Conservation (phyloP, 306 rosid species). For the Cicer cuneatum region DNA sequence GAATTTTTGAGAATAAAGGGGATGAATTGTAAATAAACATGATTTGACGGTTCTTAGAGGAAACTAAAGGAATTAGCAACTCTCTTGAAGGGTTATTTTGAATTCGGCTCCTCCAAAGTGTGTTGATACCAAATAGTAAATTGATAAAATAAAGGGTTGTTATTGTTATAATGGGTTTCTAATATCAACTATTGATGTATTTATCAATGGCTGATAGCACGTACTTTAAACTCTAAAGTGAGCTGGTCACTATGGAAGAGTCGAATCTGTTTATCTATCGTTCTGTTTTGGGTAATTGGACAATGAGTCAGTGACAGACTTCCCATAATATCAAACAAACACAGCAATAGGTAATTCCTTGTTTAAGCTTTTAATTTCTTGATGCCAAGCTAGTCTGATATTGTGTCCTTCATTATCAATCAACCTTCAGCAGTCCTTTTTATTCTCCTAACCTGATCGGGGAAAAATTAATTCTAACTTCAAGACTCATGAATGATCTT, state of each 20-base stretch:
- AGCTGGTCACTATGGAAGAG: neutral
- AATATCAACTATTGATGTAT: neutral
- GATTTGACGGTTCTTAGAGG: slow-evolving; percentile 3
- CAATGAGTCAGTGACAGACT: neutral
- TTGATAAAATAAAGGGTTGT: too few relatives aligned
- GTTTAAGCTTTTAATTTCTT: slow-evolving; percentile 11
- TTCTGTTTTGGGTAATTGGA: neutral
- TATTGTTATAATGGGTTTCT: too few relatives aligned
- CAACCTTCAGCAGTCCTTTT: slow-evolving; percentile 6
- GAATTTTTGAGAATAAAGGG: too few relatives aligned
- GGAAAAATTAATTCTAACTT: neutral
- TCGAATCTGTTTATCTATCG: neutral
- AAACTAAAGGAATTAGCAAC: neutral
- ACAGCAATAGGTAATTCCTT: neutral
- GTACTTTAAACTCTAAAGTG: neutral
- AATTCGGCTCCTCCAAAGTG: too few relatives aligned
- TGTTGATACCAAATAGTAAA: too few relatives aligned
- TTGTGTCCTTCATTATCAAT: slow-evolving; percentile 1
- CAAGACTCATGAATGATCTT: neutral
- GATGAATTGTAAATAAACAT: neutral
- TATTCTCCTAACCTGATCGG: neutral
- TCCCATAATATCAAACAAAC: slow-evolving; percentile 5
- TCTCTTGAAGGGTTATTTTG: neutral
- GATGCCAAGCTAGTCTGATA: slow-evolving; percentile 8
- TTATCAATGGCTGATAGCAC: neutral